Conservation (phyloP, 345 rosid genomes). For the Eucalyptus camaldulensis region DNA sequence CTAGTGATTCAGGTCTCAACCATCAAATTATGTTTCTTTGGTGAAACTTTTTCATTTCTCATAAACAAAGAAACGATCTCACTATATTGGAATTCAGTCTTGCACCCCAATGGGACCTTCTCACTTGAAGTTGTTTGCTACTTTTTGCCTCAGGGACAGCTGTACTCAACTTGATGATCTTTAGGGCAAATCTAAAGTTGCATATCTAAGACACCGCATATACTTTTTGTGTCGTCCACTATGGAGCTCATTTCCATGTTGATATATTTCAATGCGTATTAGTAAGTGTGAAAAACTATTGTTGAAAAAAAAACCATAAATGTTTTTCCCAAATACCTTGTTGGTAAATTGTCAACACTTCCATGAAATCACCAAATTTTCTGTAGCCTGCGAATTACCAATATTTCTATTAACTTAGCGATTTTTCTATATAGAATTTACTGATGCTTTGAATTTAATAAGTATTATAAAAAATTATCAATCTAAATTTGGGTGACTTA, state of each 20-base stretch:
- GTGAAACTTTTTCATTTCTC: not conserved
- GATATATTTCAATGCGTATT: not conserved
- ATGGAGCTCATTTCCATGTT: not conserved
- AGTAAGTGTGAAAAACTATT: not conserved
- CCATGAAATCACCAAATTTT: not conserved
- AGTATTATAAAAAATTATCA: not conserved
- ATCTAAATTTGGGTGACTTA: not conserved
- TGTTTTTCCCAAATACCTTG: not conserved
- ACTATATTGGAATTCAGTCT: not conserved
- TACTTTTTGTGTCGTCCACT: not conserved
- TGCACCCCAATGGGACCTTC: not conserved
- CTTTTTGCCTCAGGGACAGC: not conserved
- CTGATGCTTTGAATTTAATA: not conserved
- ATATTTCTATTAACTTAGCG: not conserved
- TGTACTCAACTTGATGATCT: not conserved
- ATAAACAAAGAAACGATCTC: not conserved
- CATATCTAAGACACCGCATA: not conserved
- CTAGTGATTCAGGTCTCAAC: not conserved
- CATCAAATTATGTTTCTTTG: not conserved
- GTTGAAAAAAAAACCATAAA: not conserved
- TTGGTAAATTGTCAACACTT: not conserved
- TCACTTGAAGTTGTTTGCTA: not conserved
- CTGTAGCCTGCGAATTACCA: fast-evolving
- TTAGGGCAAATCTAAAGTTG: not conserved
- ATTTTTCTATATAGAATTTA: not conserved